Evolutionary conservation across 1,284 basidiomycete species (phyloP).

Genomic region (Neonothopanus nambi): DNA sequence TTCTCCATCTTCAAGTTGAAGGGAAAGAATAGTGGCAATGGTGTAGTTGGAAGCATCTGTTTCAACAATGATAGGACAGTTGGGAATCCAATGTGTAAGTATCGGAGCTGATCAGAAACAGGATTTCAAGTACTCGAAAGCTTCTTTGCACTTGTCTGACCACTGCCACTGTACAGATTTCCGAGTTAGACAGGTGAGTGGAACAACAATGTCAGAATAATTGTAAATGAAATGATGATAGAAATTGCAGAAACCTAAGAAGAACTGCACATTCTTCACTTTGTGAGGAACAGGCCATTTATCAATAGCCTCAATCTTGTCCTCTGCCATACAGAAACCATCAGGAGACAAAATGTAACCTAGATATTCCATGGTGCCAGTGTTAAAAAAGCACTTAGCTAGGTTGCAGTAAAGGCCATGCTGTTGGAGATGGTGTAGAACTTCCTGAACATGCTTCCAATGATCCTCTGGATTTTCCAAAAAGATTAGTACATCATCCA

Average conservation of each 20-base stretch:
- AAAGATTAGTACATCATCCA: slow-evolving; percentile 3
- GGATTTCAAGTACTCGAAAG: neutral
- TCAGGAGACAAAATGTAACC: slow-evolving; percentile 19
- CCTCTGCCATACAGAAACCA: slow-evolving; percentile 12
- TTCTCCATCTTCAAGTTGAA: neutral
- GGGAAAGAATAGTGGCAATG: neutral
- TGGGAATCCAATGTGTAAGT: neutral
- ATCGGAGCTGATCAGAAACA: no score
- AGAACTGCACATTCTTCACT: slow-evolving; percentile 13
- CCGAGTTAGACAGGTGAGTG: slow-evolving; percentile 30
- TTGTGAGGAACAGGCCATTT: slow-evolving; percentile 1
- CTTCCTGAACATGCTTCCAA: neutral
- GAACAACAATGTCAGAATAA: slow-evolving; percentile 14
- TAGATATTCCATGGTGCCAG: slow-evolving; percentile 18
- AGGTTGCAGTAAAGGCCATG: neutral
- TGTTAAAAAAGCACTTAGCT: slow-evolving; percentile 17
- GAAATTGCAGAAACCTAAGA: slow-evolving; percentile 4
- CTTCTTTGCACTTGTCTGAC: neutral
- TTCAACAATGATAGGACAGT: slow-evolving; percentile 35
- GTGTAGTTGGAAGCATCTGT: slow-evolving; percentile 8
- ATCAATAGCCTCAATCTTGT: neutral
- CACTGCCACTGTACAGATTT: slow-evolving; percentile 28
- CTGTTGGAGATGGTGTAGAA: neutral
- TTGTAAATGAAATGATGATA: slow-evolving; percentile 1
- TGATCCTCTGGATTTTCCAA: neutral